These are phyloP conservation scores for Musa beccarii DNA, from an alignment of 176 grass and related monocot species.

Conservation along the genomic window DNA sequence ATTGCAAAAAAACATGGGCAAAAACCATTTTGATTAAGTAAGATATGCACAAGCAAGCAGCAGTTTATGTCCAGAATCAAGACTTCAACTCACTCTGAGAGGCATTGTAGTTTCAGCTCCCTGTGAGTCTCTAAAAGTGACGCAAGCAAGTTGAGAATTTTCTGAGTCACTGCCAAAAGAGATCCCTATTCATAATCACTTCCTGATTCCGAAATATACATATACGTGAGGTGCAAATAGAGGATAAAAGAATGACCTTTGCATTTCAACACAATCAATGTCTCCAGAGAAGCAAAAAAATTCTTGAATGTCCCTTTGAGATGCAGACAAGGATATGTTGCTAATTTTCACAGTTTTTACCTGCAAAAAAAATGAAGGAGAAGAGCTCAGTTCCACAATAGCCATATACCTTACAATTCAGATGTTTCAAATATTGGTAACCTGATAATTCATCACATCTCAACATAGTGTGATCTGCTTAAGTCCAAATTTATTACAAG, in stretches of 20 bases:
- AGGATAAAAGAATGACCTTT: slow-evolving; percentile 42
- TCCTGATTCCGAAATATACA: slow-evolving; percentile 14
- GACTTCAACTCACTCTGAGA: slow-evolving; percentile 53
- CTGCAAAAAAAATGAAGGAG: slow-evolving; percentile 21
- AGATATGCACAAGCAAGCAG: slow-evolving; percentile 4
- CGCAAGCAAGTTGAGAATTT: slow-evolving; percentile 80
- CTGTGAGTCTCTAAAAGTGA: slow-evolving; percentile 81
- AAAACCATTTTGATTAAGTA: not conserved
- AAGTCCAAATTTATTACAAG: no score
- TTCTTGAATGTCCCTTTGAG: slow-evolving; percentile 81
- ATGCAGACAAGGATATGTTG: slow-evolving; percentile 72
- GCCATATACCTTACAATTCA: not conserved
- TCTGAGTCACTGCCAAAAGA: slow-evolving; percentile 58
- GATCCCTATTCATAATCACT: slow-evolving; percentile 23
- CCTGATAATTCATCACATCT: no score
- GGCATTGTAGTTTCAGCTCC: slow-evolving; percentile 90
- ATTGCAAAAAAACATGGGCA: not conserved
- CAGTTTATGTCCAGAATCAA: not conserved
- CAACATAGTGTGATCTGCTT: no score
- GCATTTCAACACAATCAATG: slow-evolving; percentile 93
- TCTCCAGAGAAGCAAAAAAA: slow-evolving; percentile 95
- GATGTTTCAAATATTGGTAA: not conserved
- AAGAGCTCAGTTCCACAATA: not conserved
- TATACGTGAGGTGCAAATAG: not conserved
- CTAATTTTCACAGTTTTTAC: slow-evolving; percentile 75